Conservation (phyloP, 345 rosid species). For the Draba incana region DNA sequence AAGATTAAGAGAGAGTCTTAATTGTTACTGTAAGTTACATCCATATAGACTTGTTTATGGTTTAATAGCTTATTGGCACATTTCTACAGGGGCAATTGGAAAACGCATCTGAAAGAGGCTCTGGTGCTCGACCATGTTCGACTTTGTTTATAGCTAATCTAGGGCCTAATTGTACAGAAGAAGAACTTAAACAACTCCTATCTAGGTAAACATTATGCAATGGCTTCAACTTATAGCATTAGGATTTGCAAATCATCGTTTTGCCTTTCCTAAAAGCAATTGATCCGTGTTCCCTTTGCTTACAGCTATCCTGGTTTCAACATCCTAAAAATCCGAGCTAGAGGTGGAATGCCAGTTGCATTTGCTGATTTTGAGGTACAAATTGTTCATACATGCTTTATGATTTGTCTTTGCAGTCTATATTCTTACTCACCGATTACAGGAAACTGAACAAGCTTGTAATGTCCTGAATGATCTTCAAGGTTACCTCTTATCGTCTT, state of each 20-base stretch:
- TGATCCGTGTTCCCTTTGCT: conserved; percentile 24
- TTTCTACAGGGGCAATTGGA: conserved; percentile 48
- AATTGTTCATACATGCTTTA: conserved; percentile 1
- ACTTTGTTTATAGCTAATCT: conserved; percentile 89
- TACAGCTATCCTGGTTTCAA: conserved; percentile 76
- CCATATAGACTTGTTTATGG: conserved; percentile 17
- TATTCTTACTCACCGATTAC: conserved; percentile 6
- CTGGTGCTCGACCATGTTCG: conserved; percentile 59
- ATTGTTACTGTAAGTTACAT: not conserved
- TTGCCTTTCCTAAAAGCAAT: not conserved
- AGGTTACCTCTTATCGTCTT: conserved; percentile 63
- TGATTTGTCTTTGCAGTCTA: conserved; percentile 7
- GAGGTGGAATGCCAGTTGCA: conserved; percentile 90
- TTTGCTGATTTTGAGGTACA: conserved; percentile 91
- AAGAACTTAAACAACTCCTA: conserved; percentile 69
- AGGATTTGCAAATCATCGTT: not conserved
- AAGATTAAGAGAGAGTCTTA: not conserved
- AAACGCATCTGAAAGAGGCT: conserved; percentile 49
- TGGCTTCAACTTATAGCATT: conserved; percentile 9
- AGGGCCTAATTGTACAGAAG: conserved; percentile 87
- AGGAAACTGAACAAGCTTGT: conserved; percentile 74
- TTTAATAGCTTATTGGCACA: not conserved
- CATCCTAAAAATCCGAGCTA: conserved; percentile 62
- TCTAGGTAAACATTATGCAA: conserved; percentile 55
- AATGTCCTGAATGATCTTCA: conserved; percentile 69